phyloP scores from a whole-genome alignment of 768 basidiomycete species.

The Naganishia onofrii region DNA sequence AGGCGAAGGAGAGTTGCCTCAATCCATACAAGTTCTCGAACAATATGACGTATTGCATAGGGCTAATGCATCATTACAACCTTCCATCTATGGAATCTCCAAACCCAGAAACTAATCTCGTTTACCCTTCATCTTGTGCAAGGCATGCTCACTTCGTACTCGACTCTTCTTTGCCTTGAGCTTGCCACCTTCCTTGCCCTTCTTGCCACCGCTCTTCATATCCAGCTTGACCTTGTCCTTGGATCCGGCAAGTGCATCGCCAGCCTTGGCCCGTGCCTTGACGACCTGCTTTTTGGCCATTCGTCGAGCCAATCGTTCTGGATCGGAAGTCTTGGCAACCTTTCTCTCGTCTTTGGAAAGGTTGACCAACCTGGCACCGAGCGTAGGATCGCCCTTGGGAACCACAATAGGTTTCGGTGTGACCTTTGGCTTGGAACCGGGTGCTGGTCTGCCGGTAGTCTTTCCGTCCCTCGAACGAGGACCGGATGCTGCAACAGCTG shows the following conservation, averaged over 20 bases:
- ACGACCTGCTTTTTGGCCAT: conserved; percentile 81
- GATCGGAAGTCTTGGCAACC: conserved; percentile 71
- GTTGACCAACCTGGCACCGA: conserved; percentile 73
- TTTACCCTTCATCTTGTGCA: conserved; percentile 50
- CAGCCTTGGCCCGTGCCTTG: conserved; percentile 31
- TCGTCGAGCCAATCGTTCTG: conserved; percentile 75
- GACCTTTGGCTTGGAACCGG: conserved; percentile 31
- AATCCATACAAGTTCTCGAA: too few relatives aligned
- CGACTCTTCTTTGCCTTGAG: conserved; percentile 52
- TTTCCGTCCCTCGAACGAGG: conserved; percentile 37
- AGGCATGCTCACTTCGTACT: conserved; percentile 46
- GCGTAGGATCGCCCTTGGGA: conserved; percentile 75
- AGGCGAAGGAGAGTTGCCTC: too few relatives aligned
- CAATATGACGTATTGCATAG: background rate
- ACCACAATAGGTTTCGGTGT: conserved; percentile 42
- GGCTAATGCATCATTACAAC: background rate
- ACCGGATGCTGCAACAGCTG: conserved; percentile 27
- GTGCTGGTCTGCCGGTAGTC: conserved; percentile 33
- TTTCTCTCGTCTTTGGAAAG: conserved; percentile 85
- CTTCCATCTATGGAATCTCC: background rate
- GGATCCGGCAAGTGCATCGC: conserved; percentile 33
- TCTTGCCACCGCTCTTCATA: conserved; percentile 32
- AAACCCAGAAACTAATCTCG: conserved; percentile 35
- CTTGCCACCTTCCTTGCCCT: conserved; percentile 38
- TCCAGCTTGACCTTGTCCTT: conserved; percentile 49